A percentile compares a stretch with the other conserved stretches of the same genome.
Evolutionary conservation across 352 stramenopile species (phyloP).

Genomic region (Phytophthora capsici): DNA sequence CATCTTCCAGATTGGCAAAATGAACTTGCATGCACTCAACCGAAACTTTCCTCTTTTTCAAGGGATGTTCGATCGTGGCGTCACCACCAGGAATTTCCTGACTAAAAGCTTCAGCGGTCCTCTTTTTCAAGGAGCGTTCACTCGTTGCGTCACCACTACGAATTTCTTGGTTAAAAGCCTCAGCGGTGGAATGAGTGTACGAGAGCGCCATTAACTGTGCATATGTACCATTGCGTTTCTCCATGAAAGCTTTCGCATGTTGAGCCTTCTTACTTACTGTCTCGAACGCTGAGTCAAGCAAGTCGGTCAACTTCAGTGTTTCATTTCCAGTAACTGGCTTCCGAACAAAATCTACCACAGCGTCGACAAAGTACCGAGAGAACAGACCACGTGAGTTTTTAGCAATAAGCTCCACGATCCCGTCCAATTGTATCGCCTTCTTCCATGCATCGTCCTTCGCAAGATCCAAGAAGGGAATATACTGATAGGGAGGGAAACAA

Average conservation of each 20-base stretch:
- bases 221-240: too few relatives aligned
- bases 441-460: not conserved
- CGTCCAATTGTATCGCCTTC: not conserved
- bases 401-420: conserved; percentile 2
- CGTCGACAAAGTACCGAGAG: not conserved
- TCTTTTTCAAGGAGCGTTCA: not conserved
- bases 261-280: too few relatives aligned
- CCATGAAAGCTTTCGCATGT: too few relatives aligned
- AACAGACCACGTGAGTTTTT: conserved; percentile 15
- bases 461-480: not conserved
- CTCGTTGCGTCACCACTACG: not conserved
- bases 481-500: conserved; percentile 5
- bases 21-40: not conserved
- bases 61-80: too few relatives aligned
- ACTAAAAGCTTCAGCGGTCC: too few relatives aligned
- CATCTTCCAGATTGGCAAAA: not conserved
- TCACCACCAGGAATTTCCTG: too few relatives aligned
- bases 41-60: not conserved
- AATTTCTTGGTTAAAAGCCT: not conserved
- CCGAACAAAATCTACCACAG: not conserved
- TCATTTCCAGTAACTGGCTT: too few relatives aligned
- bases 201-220: too few relatives aligned
- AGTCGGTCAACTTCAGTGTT: not conserved
- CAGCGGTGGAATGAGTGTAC: too few relatives aligned
- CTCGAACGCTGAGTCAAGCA: too few relatives aligned